These are phyloP conservation scores for Hypomyces perniciosus DNA, from an alignment of 2,329 filamentous ascomycete species.

Conservation along the genomic window DNA sequence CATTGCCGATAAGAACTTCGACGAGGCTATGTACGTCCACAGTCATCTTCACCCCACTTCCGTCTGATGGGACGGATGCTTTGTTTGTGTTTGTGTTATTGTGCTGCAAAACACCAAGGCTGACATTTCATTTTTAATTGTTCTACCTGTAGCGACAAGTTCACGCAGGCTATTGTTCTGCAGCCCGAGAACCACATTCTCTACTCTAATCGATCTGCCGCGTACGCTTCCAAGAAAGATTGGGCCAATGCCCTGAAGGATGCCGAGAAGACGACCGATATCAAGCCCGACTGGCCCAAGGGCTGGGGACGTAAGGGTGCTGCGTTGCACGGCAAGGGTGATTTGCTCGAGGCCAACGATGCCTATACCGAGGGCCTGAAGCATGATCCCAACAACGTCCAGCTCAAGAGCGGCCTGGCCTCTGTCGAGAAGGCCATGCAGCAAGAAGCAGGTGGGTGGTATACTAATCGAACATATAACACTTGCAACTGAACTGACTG, in stretches of 20 bases:
- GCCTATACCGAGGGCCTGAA: conserved; percentile 94
- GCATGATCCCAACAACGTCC: conserved; percentile 83
- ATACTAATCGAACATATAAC: not conserved
- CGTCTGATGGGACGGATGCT: not conserved
- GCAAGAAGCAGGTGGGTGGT: conserved; percentile 34
- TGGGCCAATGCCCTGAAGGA: conserved; percentile 81
- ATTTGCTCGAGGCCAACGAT: conserved; percentile 77
- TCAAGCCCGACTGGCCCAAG: conserved; percentile 98
- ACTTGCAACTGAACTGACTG: conserved; percentile 7
- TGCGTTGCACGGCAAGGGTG: conserved; percentile 79
- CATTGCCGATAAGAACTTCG: conserved; percentile 95
- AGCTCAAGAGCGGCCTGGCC: conserved; percentile 81
- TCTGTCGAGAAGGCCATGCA: conserved; percentile 86
- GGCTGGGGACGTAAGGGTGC: conserved; percentile 92
- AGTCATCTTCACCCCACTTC: conserved; percentile 1
- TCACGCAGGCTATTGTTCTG: conserved; percentile 84
- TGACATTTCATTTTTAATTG: not conserved
- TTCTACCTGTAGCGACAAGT: conserved; percentile 64
- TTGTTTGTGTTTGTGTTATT: not conserved
- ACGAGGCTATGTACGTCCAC: conserved; percentile 79
- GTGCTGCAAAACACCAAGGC: not conserved
- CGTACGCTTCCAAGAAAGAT: conserved; percentile 81
- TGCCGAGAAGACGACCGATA: conserved; percentile 84
- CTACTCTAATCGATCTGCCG: conserved; percentile 92
- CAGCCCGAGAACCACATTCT: conserved; percentile 91